These are phyloP conservation scores for Sarcocystis neurona DNA, from an alignment of 169 alveolate genomes.

Conservation along the genomic window DNA sequence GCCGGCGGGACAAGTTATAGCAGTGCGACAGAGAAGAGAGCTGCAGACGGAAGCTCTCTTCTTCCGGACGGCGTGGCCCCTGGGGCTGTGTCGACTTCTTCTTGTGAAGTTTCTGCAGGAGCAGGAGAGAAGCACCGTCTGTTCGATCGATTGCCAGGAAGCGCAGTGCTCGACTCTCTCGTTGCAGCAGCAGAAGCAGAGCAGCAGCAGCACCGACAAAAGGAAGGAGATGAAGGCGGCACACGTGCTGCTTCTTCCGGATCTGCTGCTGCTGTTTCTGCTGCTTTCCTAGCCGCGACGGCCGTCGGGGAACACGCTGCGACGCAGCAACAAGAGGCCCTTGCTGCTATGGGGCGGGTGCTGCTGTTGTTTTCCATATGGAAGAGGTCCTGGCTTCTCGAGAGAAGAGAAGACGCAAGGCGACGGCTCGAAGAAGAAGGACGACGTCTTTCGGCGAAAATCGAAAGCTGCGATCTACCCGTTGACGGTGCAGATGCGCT, in stretches of 20 bases:
- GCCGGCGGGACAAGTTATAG: neutral
- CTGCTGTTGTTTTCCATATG: slow-evolving; percentile 16
- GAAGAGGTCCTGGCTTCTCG: neutral
- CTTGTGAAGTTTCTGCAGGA: too few species aligned
- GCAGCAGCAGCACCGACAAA: neutral
- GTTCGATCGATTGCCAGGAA: too few species aligned
- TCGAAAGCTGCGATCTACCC: neutral
- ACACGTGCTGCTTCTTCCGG: neutral
- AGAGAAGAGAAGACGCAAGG: slow-evolving; percentile 21
- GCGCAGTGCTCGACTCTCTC: slow-evolving; percentile 11
- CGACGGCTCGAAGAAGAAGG: slow-evolving; percentile 22
- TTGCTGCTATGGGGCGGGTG: slow-evolving; percentile 19
- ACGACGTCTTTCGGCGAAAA: slow-evolving; percentile 13
- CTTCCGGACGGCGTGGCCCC: too few species aligned
- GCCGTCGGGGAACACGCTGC: slow-evolving; percentile 32
- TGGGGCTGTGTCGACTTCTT: too few species aligned
- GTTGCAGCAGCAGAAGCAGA: neutral
- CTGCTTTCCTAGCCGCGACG: slow-evolving; percentile 42
- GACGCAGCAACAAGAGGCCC: slow-evolving; percentile 12
- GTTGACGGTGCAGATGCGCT: neutral
- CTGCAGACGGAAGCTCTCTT: too few species aligned
- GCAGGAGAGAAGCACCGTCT: too few species aligned
- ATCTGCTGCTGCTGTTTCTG: slow-evolving; percentile 44
- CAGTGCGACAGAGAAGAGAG: too few species aligned
- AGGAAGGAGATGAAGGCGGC: too few species aligned